These are phyloP conservation scores for Lactarius evosmus DNA, from an alignment of 768 basidiomycete species.

Conservation along the genomic window DNA sequence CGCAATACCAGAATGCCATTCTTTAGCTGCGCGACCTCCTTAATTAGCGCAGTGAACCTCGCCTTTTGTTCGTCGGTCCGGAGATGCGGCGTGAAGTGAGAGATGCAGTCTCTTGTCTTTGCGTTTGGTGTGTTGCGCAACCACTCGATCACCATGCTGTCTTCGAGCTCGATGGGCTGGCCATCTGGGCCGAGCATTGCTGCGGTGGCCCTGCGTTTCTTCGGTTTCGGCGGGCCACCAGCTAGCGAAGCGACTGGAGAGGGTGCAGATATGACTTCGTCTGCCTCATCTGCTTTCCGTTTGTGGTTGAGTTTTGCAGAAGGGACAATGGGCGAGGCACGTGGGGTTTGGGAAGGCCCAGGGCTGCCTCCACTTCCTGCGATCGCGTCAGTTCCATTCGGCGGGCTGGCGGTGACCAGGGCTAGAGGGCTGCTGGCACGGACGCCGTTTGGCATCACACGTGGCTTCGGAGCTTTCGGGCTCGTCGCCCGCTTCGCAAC, in stretches of 20 bases:
- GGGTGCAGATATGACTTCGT: slow-evolving; percentile 13
- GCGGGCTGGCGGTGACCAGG: slow-evolving; percentile 34
- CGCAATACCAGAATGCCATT: slow-evolving; percentile 56
- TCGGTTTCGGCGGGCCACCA: slow-evolving; percentile 42
- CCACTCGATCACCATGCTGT: slow-evolving; percentile 71
- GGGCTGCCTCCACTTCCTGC: slow-evolving; percentile 27
- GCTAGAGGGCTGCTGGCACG: slow-evolving; percentile 58
- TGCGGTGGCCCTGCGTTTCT: slow-evolving; percentile 50
- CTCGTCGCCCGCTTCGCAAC: slow-evolving; percentile 85
- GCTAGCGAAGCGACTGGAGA: slow-evolving; percentile 26
- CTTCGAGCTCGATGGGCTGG: slow-evolving; percentile 57
- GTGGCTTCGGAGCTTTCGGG: slow-evolving; percentile 65
- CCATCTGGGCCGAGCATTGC: slow-evolving; percentile 34
- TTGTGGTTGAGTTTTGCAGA: slow-evolving; percentile 46
- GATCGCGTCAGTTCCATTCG: slow-evolving; percentile 37
- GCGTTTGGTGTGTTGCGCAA: slow-evolving; percentile 63
- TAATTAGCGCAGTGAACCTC: slow-evolving; percentile 74
- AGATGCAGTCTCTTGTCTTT: slow-evolving; percentile 76
- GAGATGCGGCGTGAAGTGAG: slow-evolving; percentile 73
- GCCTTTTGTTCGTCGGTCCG: slow-evolving; percentile 65
- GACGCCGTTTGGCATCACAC: slow-evolving; percentile 42
- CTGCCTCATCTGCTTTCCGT: slow-evolving; percentile 51
- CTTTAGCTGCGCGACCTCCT: slow-evolving; percentile 73
- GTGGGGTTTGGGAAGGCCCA: slow-evolving; percentile 32
- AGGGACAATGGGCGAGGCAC: slow-evolving; percentile 29